Conservation (phyloP, 1,284 basidiomycete genomes). For the Cryptococcus sp. region DNA sequence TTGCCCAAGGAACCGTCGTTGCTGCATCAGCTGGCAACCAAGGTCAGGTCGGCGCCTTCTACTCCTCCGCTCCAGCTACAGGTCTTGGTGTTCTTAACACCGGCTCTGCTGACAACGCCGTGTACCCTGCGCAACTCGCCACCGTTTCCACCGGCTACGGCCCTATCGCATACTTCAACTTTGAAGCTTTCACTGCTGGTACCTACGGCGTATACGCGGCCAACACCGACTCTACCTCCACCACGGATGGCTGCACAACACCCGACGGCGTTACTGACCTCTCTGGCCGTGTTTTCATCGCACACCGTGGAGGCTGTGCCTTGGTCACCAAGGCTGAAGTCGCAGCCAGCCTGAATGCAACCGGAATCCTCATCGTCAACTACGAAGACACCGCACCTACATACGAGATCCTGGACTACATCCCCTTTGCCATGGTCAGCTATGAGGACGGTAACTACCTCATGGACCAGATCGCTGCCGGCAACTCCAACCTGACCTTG, state of each 20-base stretch:
- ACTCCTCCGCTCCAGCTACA: slow-evolving; percentile 49
- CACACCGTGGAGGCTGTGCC: slow-evolving; percentile 42
- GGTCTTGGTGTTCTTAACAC: slow-evolving; percentile 48
- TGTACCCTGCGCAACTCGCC: slow-evolving; percentile 42
- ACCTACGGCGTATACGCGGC: slow-evolving; percentile 33
- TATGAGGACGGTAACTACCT: slow-evolving; percentile 52
- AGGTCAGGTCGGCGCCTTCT: slow-evolving; percentile 52
- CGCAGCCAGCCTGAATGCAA: slow-evolving; percentile 28
- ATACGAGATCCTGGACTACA: slow-evolving; percentile 33
- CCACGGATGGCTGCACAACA: slow-evolving; percentile 43
- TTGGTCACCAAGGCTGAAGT: slow-evolving; percentile 26
- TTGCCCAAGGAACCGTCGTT: slow-evolving; percentile 59
- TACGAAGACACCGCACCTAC: slow-evolving; percentile 17
- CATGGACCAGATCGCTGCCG: slow-evolving; percentile 54
- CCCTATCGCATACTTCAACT: slow-evolving; percentile 43
- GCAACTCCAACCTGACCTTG: slow-evolving; percentile 53
- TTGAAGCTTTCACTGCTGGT: slow-evolving; percentile 27
- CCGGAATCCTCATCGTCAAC: slow-evolving; percentile 36
- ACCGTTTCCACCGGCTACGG: slow-evolving; percentile 38
- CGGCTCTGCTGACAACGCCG: slow-evolving; percentile 46
- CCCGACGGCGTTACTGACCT: slow-evolving; percentile 38
- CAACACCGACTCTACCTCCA: slow-evolving; percentile 30
- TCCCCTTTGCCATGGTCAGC: slow-evolving; percentile 37
- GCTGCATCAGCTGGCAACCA: slow-evolving; percentile 51
- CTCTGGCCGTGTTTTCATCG: slow-evolving; percentile 37